Percentiles rank a stretch among this genome's conserved stretches.
phyloP scores from a whole-genome alignment of 495 filamentous ascomycete genomes.

The Neurospora sp. region DNA sequence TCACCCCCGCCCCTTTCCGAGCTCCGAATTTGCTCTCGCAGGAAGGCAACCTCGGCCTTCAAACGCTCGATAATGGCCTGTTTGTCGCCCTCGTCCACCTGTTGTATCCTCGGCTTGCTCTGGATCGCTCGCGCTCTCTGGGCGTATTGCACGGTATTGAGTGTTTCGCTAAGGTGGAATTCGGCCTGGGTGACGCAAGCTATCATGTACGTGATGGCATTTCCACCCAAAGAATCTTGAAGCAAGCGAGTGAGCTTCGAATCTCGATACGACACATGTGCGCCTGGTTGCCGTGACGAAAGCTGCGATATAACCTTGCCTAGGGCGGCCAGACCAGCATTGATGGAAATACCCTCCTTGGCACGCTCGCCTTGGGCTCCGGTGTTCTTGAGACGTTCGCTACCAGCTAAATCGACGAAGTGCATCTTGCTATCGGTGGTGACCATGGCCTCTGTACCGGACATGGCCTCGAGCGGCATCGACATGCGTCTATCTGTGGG shows the following conservation, averaged over 20 bases:
- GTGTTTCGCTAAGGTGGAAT: constrained; percentile 93
- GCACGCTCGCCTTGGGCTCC: constrained; percentile 91
- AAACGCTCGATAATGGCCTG: constrained; percentile 89
- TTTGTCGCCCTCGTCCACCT: constrained; percentile 89
- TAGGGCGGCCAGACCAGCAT: constrained; percentile 86
- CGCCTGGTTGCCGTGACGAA: constrained; percentile 75
- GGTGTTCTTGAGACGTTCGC: constrained; percentile 95
- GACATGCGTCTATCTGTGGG: constrained; percentile 77
- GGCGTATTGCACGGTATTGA: constrained; percentile 96
- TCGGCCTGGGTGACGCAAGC: constrained; percentile 95
- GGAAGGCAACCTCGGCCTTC: constrained; percentile 85
- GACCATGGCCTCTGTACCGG: constrained; percentile 53
- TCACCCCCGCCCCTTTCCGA: constrained; percentile 48
- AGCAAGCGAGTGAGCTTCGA: constrained; percentile 91
- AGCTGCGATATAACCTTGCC: constrained; percentile 98
- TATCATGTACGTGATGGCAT: constrained; percentile 99
- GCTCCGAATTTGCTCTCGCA: constrained; percentile 84
- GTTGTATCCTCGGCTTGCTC: constrained; percentile 93
- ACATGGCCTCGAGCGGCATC: constrained; percentile 73
- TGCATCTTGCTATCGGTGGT: constrained; percentile 97
- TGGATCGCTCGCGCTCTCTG: constrained; percentile 94
- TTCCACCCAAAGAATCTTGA: constrained; percentile 96
- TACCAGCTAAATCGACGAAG: constrained; percentile 96
- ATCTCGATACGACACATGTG: constrained; percentile 96
- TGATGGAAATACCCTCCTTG: constrained; percentile 97